Base-by-base conservation (phyloP, 345 rosid genomes). In the Populus alba region DNA sequence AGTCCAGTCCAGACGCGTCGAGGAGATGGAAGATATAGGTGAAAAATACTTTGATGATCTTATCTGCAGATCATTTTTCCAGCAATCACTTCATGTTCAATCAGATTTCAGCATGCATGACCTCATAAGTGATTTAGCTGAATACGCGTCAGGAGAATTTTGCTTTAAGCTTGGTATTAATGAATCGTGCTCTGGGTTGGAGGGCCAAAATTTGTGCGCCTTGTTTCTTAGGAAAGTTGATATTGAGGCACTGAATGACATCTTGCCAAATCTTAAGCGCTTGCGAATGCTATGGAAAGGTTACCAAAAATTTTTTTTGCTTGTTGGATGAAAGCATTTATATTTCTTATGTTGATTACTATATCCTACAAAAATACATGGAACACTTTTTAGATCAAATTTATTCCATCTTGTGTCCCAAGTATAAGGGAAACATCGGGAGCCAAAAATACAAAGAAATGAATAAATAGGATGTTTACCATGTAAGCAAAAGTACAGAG, bases 31-130 rank as follows among this genome's bases (percentile, higher is more conserved):
- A 70, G 72, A 75, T 27, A 11, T 63, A 1, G 76, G 79, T 27
- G 65, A 49, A 0, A 57, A 63, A 13, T 80, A 49, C 75, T 75
- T 80, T 22, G 2, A 71, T 20, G 75, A 70, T 3, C 72, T 80
- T 41, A 37, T 80, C 11, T 68, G 79, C 1, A 75, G 75, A 67
- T 80, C 76, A 1, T 65, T 80, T 51, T 71, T 75, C 20, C 75
- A 75, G 43, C 71, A 49, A 22, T 38, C 70, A n/a, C n/a, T n/a
- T n/a, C n/a, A n/a, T n/a, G n/a, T n/a, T n/a, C n/a, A n/a, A n/a
- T n/a, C n/a, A n/a, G n/a, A n/a, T 25, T 74, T 73, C 69, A 31
- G 23, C n/a, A 79, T 79, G 75, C 78, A 79, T n/a, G 78, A 68
- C 11, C 27, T 74, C 3, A 43, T 68, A 8, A 59, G 8, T 43